Percentiles rank a stretch among this genome's conserved stretches.
Evolutionary conservation across 2,329 filamentous ascomycete genomes (phyloP).

Genomic region (Colletotrichum destructivum): DNA sequence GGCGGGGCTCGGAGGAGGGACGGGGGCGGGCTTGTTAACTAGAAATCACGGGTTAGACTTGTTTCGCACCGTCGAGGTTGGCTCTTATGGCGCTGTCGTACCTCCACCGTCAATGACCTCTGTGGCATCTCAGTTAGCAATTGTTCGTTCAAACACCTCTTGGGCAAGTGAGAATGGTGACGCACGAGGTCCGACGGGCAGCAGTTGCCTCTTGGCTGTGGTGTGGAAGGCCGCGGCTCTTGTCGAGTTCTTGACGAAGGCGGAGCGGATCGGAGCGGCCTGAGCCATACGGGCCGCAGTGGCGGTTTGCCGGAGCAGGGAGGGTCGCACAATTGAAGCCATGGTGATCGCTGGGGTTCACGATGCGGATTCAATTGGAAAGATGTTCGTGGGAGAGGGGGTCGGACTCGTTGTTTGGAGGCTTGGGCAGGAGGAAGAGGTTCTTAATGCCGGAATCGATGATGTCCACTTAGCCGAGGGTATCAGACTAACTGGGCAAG

Average conservation of each 20-base stretch:
- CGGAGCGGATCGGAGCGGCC: conserved; percentile 50
- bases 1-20: conserved; percentile 80
- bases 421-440: conserved; percentile 36
- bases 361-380: conserved; percentile 39
- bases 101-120: conserved; percentile 83
- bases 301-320: conserved; percentile 69
- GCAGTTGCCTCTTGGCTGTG: conserved; percentile 80
- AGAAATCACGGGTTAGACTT: conserved; percentile 45
- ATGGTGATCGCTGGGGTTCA: conserved; percentile 54
- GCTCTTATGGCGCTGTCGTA: conserved; percentile 60
- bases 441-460: conserved; percentile 41
- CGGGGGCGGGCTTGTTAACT: conserved; percentile 89
- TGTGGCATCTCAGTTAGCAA: conserved; percentile 64
- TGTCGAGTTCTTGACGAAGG: conserved; percentile 53
- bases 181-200: conserved; percentile 90
- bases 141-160: not conserved
- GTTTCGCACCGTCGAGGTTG: not conserved
- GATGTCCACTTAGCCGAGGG: conserved; percentile 64
- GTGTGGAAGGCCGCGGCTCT: conserved; percentile 89
- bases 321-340: conserved; percentile 70
- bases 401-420: conserved; percentile 26
- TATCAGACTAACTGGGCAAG: conserved; percentile 42
- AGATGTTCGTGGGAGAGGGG: conserved; percentile 15
- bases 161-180: conserved; percentile 44
- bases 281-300: conserved; percentile 56